Conservation (phyloP, 345 rosid species). For the Abelmoschus esculentus region DNA sequence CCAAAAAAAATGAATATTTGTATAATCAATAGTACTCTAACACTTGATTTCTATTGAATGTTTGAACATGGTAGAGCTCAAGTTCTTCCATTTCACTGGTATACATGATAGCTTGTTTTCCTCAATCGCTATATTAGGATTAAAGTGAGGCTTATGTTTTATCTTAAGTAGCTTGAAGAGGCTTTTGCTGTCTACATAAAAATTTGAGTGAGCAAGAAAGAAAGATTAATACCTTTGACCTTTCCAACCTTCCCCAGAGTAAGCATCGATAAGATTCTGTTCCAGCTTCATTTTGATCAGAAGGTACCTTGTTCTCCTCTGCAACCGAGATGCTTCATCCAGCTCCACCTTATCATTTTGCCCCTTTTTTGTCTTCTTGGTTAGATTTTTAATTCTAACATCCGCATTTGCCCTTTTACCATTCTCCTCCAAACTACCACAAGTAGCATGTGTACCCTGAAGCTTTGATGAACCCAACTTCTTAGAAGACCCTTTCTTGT, state of each 20-base stretch:
- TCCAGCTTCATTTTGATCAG: conserved; percentile 89
- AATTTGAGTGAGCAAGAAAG: background rate
- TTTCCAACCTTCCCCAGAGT: conserved; percentile 96
- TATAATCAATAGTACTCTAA: background rate
- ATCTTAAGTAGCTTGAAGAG: background rate
- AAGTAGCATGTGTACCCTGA: conserved; percentile 7
- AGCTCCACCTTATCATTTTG: conserved; percentile 39
- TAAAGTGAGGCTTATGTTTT: background rate
- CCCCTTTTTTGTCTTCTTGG: conserved; percentile 44
- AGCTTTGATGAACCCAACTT: conserved; percentile 19
- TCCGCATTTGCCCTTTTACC: conserved; percentile 21
- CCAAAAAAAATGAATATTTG: background rate
- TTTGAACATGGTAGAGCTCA: background rate
- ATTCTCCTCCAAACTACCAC: conserved; percentile 18
- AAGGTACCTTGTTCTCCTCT: conserved; percentile 80
- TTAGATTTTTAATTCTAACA: conserved; percentile 27
- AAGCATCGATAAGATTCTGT: conserved; percentile 97
- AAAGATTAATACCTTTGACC: conserved; percentile 76
- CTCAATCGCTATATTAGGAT: background rate
- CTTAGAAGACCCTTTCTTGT: conserved; percentile 21
- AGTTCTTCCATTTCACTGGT: background rate
- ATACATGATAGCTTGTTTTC: background rate
- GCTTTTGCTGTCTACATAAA: background rate
- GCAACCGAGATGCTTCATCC: conserved; percentile 77
- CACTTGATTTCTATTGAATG: background rate